Conservation (phyloP, 768 basidiomycete species). For the Harrya chromipes region DNA sequence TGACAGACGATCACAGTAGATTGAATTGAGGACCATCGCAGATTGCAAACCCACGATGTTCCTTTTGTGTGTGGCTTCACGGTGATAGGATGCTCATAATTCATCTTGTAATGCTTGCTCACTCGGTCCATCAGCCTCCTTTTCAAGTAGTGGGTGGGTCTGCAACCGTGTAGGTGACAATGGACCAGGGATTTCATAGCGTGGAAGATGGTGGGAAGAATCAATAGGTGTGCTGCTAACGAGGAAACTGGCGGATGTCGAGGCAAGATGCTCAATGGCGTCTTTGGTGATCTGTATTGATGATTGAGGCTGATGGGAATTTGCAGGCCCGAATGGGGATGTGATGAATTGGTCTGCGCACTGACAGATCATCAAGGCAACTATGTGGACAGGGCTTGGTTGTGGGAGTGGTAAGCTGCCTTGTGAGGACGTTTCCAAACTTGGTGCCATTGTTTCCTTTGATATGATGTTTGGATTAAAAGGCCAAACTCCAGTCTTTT, state of each 20-base stretch:
- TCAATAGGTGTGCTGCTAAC: slow-evolving; percentile 2
- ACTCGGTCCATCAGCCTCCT: not conserved
- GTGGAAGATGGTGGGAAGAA: not conserved
- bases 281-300: not conserved
- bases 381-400: not conserved
- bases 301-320: too few relatives aligned
- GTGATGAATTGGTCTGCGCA: not conserved
- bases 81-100: not conserved
- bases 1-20: slow-evolving; percentile 11
- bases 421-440: not conserved
- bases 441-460: not conserved
- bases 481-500: not conserved
- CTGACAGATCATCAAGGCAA: not conserved
- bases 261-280: not conserved
- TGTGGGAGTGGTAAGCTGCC: not conserved
- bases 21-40: slow-evolving; percentile 8
- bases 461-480: not conserved
- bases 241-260: slow-evolving; percentile 10
- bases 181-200: not conserved
- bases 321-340: too few relatives aligned
- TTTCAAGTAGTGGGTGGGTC: not conserved
- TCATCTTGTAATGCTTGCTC: not conserved
- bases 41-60: slow-evolving; percentile 10
- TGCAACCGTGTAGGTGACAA: not conserved
- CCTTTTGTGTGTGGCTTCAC: not conserved